Base-by-base conservation (phyloP, 164 flowering plant species). In the Magnolia changhungtana region DNA sequence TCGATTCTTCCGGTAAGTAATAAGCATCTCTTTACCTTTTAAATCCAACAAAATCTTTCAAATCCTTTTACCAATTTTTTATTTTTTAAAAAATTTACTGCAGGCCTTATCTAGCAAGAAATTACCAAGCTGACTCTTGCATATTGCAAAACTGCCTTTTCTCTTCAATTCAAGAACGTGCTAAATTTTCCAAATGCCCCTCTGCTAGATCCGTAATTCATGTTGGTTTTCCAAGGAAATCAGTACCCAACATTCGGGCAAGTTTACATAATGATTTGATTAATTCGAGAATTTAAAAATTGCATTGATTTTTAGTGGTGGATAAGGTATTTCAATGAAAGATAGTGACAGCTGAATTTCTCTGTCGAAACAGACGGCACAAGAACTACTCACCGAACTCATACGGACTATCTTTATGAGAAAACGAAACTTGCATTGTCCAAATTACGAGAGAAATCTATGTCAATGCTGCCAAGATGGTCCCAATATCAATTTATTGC, bases 1-100 rank as follows among this genome's bases (percentile, higher is more conserved):
- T 58, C 2, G 52, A 76, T 50, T 50, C 64, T 52, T 74, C 84
- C 10, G 80, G 80, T 77, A 67, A 71, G 80, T 73, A 68, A 13
- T 16, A 45, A 7, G 5, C 31, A 72, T 23, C 37, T 51, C 16
- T n/a, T 14, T 73, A 63, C 69, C 63, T 29, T 18, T 29, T 4
- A 63, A 73, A 31, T 73, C 37, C 21, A 31, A 18, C 18, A 37
- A 4, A 37, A 55, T 16, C 18, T 55, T 4, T 55, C 18, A 10
- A 55, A 16, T 55, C 61, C 61, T 55, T 37, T 55, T 10, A 55
- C 9, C 61, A 55, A 1, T 2, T 9, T 9, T 55, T 9, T 9
- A 7, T 55, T 55, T 9, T 24, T n/a, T n/a, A n/a, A 0, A 0
- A 24, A 55, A 2, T 10, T 55, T 55, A 37, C 45, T 37, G 45